A percentile compares a stretch with the other conserved stretches of the same genome.
phyloP scores from a whole-genome alignment of 495 filamentous ascomycete genomes.

The Aspergillus indologenus region DNA sequence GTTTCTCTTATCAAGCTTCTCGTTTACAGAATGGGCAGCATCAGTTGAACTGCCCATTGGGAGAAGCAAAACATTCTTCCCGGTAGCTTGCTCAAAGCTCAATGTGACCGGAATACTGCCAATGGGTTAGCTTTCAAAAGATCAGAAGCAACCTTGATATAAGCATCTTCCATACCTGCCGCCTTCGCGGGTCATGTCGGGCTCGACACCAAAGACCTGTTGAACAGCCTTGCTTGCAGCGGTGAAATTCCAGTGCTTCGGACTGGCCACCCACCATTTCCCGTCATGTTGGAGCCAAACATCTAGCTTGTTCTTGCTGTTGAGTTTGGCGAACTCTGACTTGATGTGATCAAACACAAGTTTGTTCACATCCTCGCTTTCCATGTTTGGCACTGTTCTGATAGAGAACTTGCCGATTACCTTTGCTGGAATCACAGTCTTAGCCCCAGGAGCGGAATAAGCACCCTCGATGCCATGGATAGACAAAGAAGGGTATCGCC shows the following conservation, averaged over 20 bases:
- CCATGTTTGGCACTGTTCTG: constrained; percentile 96
- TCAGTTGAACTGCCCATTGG: constrained; percentile 98
- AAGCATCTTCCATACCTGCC: constrained; percentile 59
- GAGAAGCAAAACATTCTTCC: constrained; percentile 93
- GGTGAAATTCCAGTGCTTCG: constrained; percentile 97
- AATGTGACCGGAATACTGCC: constrained; percentile 88
- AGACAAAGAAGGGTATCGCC: constrained; percentile 92
- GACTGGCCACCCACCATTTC: constrained; percentile 97
- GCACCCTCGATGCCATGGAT: constrained; percentile 95
- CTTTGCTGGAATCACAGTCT: constrained; percentile 98
- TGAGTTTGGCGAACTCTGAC: constrained; percentile 74
- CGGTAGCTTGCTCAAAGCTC: constrained; percentile 96
- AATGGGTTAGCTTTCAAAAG: constrained; percentile 16
- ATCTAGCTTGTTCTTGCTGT: constrained; percentile 85
- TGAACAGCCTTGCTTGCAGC: constrained; percentile 91
- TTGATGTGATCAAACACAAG: constrained; percentile 78
- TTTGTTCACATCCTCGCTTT: constrained; percentile 80
- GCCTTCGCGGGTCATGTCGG: constrained; percentile 94
- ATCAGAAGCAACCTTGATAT: neutral
- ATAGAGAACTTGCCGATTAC: constrained; percentile 98
- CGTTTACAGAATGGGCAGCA: constrained; percentile 94
- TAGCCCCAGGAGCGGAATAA: constrained; percentile 89
- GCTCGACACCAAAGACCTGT: constrained; percentile 85
- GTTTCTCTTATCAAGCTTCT: constrained; percentile 95
- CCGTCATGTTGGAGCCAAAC: constrained; percentile 79